Evolutionary conservation across 2,329 filamentous ascomycete species (phyloP), one percentile per base, ranked within the genome.

Genomic region (Fusarium sp.): DNA sequence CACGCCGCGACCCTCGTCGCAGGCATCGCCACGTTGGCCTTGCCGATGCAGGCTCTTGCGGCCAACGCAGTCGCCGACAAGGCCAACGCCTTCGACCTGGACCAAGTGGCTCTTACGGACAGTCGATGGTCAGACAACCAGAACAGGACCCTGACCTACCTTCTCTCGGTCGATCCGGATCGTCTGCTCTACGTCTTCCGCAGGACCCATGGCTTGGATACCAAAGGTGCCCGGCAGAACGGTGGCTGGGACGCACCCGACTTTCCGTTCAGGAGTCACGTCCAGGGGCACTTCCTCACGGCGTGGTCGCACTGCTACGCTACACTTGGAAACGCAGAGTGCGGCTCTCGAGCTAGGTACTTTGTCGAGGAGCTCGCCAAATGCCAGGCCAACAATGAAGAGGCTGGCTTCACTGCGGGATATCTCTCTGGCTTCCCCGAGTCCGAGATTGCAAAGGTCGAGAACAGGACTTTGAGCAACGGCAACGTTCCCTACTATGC

Each of bases 401-500:
- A 74, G 3, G 79, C 71, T 6, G 78, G 78, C 0, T 84, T 81
- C 51, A 72, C 39, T 4, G 42, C 71, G 0, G 81, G 82, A 0
- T 84, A 84, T 53, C 70, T 84, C 0, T 80, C 78, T 4, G 81
- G 80, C 3, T 84, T 83, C 29, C 80, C 81, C 0, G 82, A 84
- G 59, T 81, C 79, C 0, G 81, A 84, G 13, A 79, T 84, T 38
- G 68, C 60, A 1, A 72, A 71, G 1, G 69, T 84, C 1, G 80
- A 83, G 50, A 67, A 70, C 0, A 70, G 80, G 1, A 80, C 73
- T 0, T 69, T 83, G 11, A 74, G 31, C 47, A 81, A 78, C 37
- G 80, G 81, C 25, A 83, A 83, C 42, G 82, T 84, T 1, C 80
- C 81, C 0, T 84, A 83, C 69, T 84, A 84, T 55, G 77, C 78